phyloP scores from a whole-genome alignment of 2,329 filamentous ascomycete species.

The Coniochaeta sp. region DNA sequence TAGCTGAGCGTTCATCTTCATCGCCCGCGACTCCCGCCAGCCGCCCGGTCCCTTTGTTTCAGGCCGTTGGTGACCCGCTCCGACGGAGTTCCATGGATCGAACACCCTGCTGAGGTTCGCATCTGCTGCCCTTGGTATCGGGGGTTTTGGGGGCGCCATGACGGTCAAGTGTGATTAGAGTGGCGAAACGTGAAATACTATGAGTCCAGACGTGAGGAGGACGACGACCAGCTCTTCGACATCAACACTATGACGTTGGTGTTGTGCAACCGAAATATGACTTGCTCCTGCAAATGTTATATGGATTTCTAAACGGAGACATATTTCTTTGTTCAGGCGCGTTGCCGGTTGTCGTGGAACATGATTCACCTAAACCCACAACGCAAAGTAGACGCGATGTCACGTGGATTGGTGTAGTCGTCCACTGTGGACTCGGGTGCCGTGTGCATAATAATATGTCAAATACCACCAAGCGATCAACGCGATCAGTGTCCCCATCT shows the following conservation, averaged over 20 bases:
- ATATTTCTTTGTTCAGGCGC: background rate
- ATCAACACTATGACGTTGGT: background rate
- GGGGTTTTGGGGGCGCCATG: slow-evolving; percentile 10
- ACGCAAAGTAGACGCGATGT: background rate
- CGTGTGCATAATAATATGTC: background rate
- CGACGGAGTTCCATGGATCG: slow-evolving; percentile 66
- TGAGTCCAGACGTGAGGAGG: background rate
- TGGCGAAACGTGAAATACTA: background rate
- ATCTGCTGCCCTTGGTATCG: slow-evolving; percentile 17
- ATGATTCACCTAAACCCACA: background rate
- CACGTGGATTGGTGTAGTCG: background rate
- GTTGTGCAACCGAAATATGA: too few relatives aligned
- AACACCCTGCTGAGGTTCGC: slow-evolving; percentile 39
- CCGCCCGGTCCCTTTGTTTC: slow-evolving; percentile 57
- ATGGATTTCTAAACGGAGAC: background rate
- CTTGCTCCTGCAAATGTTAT: too few relatives aligned
- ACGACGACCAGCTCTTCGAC: background rate
- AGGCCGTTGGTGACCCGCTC: slow-evolving; percentile 71
- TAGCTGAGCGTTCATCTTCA: slow-evolving; percentile 67
- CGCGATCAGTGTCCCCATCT: background rate
- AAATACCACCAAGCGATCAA: background rate
- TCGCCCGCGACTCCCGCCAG: slow-evolving; percentile 64
- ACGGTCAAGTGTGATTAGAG: background rate
- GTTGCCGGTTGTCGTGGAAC: background rate
- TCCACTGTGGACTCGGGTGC: background rate